A percentile compares a stretch with the other conserved stretches of the same genome.
Evolutionary conservation across 148 eudicot genomes (phyloP).

Genomic region (Rhododendron kiyosumense): DNA sequence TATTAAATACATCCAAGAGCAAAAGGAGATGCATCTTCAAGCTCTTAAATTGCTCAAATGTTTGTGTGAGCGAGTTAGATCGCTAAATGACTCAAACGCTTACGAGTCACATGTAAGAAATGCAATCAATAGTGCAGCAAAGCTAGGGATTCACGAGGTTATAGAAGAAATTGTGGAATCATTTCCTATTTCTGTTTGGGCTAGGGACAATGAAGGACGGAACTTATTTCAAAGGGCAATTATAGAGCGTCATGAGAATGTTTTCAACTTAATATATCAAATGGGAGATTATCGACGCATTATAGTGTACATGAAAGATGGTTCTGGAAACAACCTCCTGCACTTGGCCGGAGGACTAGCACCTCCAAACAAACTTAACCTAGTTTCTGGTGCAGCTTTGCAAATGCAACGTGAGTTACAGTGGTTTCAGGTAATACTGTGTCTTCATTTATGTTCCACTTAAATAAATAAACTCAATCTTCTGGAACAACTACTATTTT

Average conservation of each 20-base stretch:
- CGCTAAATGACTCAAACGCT: background rate
- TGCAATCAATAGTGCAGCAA: background rate
- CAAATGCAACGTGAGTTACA: too few relatives aligned
- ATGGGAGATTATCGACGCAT: background rate
- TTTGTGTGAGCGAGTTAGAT: background rate
- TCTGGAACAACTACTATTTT: background rate
- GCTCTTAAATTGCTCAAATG: background rate
- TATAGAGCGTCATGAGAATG: background rate
- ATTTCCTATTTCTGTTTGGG: background rate
- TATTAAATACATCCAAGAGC: background rate
- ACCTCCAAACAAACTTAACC: too few relatives aligned
- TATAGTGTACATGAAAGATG: too few relatives aligned
- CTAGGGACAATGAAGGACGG: background rate
- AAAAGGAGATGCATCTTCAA: background rate
- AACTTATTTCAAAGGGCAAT: background rate
- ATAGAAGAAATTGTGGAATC: background rate
- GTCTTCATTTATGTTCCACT: background rate
- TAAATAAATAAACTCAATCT: background rate
- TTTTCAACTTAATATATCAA: background rate
- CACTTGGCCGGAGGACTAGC: too few relatives aligned
- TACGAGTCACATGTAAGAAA: background rate
- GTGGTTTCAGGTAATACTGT: background rate
- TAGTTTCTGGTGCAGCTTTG: too few relatives aligned
- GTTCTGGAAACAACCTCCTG: too few relatives aligned
- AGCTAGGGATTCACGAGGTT: background rate